phyloP scores from a whole-genome alignment of 306 rosid genomes.

The Castanea mollissima region DNA sequence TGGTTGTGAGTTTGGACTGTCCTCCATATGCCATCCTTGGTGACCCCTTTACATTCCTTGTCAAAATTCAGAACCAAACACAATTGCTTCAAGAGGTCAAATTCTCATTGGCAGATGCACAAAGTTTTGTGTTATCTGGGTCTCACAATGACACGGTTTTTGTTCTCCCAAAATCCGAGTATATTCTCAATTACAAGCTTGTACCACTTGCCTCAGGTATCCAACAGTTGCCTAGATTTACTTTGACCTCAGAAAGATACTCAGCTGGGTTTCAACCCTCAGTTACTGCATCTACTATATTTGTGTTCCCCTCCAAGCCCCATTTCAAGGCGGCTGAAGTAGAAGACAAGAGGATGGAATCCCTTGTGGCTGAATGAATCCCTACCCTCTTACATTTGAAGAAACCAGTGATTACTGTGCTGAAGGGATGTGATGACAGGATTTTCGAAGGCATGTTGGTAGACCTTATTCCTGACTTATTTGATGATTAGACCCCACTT shows the following conservation, averaged over 20 bases:
- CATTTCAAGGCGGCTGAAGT: constrained; percentile 48
- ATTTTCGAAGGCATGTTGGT: no score
- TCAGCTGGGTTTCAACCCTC: constrained; percentile 74
- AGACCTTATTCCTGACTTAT: no score
- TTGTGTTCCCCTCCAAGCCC: constrained; percentile 85
- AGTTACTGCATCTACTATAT: constrained; percentile 45
- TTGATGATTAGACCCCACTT: no score
- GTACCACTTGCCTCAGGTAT: constrained; percentile 84
- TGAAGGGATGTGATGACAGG: no score
- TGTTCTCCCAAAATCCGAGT: constrained; percentile 86
- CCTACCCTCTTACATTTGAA: constrained; percentile 9
- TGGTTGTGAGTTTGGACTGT: constrained; percentile 81
- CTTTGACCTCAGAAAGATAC: constrained; percentile 71
- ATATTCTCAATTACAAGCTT: constrained; percentile 73
- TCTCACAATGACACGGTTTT: constrained; percentile 67
- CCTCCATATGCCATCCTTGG: constrained; percentile 86
- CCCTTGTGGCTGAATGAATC: constrained; percentile 49
- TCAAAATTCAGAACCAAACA: constrained; percentile 72
- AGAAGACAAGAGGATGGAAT: constrained; percentile 42
- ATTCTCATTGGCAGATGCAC: constrained; percentile 71
- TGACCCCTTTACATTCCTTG: constrained; percentile 73
- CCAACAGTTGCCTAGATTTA: constrained; percentile 77
- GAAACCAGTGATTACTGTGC: neutral
- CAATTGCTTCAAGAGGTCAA: constrained; percentile 79
- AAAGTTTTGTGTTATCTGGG: constrained; percentile 84